Percentiles rank a stretch among this genome's conserved stretches.
These are phyloP conservation scores for Sphaerulina vaccinii DNA, from an alignment of 2,329 filamentous ascomycete genomes.

Conservation along the genomic window DNA sequence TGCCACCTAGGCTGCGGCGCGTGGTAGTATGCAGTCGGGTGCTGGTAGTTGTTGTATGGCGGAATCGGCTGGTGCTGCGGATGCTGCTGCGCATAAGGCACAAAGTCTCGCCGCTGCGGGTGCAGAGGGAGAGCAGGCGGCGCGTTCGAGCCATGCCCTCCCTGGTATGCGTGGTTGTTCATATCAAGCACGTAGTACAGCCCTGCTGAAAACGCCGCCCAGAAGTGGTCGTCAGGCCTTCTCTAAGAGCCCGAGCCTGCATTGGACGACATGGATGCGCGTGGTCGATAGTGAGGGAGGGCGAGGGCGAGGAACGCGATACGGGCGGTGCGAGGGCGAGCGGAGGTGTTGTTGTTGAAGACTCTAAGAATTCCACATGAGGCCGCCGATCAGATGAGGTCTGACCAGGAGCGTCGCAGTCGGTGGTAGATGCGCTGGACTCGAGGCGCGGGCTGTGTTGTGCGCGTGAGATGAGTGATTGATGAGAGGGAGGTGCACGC, in stretches of 20 bases:
- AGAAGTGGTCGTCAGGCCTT: neutral
- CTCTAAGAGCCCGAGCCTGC: constrained; percentile 2
- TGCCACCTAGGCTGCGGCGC: constrained; percentile 15
- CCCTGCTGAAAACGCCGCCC: constrained; percentile 8
- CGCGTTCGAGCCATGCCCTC: constrained; percentile 16
- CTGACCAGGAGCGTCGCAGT: neutral
- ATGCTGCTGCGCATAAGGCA: constrained; percentile 34
- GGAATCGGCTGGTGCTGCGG: constrained; percentile 36
- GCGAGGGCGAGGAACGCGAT: neutral
- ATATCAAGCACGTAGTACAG: constrained; percentile 6
- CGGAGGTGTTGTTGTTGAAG: neutral
- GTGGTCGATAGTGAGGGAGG: neutral
- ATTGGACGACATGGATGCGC: constrained; percentile 7
- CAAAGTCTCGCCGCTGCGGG: constrained; percentile 34
- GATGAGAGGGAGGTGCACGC: neutral
- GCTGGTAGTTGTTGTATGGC: constrained; percentile 38
- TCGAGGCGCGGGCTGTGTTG: neutral
- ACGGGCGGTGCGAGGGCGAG: neutral
- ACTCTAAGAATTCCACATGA: neutral
- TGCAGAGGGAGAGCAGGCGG: constrained; percentile 22
- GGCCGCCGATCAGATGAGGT: neutral
- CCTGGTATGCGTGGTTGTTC: constrained; percentile 16
- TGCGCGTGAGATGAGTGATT: neutral
- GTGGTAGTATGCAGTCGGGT: constrained; percentile 31
- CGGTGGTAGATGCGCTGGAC: neutral